A percentile compares a stretch with the other conserved stretches of the same genome.
phyloP scores from a whole-genome alignment of 306 rosid species.

The Luffa aegyptiaca region DNA sequence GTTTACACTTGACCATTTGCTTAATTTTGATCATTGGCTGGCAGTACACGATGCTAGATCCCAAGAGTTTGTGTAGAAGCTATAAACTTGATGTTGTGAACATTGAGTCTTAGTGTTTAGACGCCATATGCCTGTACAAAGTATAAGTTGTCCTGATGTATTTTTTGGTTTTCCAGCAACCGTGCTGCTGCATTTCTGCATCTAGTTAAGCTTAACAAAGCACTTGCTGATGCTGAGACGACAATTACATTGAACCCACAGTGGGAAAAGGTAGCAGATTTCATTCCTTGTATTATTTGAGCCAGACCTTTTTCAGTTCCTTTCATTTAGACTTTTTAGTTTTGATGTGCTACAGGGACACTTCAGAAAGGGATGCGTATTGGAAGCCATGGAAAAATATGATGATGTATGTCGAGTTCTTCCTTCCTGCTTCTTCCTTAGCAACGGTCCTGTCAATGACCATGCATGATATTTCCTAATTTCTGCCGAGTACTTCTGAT shows the following conservation, averaged over 20 bases:
- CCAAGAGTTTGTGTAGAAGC: neutral
- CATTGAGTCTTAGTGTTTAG: neutral
- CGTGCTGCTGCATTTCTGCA: slow-evolving; percentile 98
- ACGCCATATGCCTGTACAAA: neutral
- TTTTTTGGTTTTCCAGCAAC: slow-evolving; percentile 49
- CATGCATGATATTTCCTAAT: slow-evolving; percentile 1
- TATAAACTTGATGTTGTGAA: neutral
- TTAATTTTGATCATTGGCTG: neutral
- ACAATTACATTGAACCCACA: slow-evolving; percentile 74
- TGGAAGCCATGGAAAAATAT: slow-evolving; percentile 88
- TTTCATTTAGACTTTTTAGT: neutral
- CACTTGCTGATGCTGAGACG: slow-evolving; percentile 92
- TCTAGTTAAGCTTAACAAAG: slow-evolving; percentile 84
- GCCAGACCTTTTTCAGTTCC: slow-evolving; percentile 6
- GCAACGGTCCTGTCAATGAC: neutral
- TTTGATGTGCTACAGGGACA: slow-evolving; percentile 62
- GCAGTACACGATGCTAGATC: neutral
- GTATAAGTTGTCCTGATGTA: slow-evolving; percentile 8
- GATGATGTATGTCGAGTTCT: slow-evolving; percentile 48
- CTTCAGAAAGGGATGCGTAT: slow-evolving; percentile 93
- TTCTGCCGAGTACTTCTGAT: slow-evolving; percentile 18
- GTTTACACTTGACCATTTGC: neutral
- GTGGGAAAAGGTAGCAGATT: slow-evolving; percentile 78
- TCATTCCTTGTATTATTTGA: neutral
- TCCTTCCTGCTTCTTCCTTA: neutral